Percentiles rank a stretch among this genome's conserved stretches.
These are phyloP conservation scores for Retiboletus flavoniger DNA, from an alignment of 1,284 basidiomycete genomes.

Conservation along the genomic window DNA sequence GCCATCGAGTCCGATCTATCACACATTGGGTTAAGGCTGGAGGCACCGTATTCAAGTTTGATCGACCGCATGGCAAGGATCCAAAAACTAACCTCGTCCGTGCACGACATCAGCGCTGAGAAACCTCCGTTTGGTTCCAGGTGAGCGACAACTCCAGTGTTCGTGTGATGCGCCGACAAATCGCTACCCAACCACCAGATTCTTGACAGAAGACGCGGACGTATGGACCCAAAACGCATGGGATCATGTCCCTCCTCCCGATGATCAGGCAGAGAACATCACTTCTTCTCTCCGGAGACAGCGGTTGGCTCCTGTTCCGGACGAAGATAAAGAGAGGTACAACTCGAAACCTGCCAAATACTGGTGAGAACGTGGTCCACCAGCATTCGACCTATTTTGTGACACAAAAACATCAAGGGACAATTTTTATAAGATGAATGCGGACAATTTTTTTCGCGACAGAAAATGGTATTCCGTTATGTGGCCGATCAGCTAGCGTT, in stretches of 20 bases:
- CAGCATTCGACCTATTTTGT: neutral
- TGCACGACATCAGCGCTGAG: conserved; percentile 55
- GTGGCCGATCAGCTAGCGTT: neutral
- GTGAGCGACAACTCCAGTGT: conserved; percentile 32
- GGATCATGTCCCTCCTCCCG: conserved; percentile 87
- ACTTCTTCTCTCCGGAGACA: conserved; percentile 69
- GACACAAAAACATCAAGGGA: conserved; percentile 58
- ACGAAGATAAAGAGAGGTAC: conserved; percentile 64
- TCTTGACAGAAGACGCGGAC: conserved; percentile 58
- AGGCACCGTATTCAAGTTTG: neutral
- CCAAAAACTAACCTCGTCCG: conserved; percentile 53
- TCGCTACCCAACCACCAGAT: conserved; percentile 39
- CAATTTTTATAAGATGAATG: conserved; percentile 84
- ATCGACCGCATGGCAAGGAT: conserved; percentile 20
- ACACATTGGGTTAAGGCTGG: no score
- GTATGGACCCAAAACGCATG: conserved; percentile 81
- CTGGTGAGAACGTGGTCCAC: conserved; percentile 46
- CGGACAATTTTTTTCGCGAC: conserved; percentile 88
- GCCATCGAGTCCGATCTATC: neutral
- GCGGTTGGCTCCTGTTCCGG: conserved; percentile 64
- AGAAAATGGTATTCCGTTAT: conserved; percentile 66
- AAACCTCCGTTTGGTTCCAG: conserved; percentile 73
- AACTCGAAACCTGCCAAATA: conserved; percentile 72
- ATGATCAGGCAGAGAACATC: conserved; percentile 72
- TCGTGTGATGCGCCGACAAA: neutral